phyloP scores from a whole-genome alignment of 257 asterid species.

The Thymus quinquecostatus region DNA sequence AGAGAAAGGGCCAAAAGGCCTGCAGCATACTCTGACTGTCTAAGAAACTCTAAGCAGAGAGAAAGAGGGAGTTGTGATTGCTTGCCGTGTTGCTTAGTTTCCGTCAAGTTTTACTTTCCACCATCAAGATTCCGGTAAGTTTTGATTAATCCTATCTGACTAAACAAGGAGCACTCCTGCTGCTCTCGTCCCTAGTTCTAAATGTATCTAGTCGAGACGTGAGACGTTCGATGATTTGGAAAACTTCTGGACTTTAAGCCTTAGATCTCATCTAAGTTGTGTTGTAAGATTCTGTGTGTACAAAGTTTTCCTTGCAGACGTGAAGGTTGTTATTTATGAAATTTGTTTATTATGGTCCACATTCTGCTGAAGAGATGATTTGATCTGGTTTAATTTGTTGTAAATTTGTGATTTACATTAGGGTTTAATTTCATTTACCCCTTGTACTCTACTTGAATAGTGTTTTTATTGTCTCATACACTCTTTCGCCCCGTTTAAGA shows the following conservation, averaged over 20 bases:
- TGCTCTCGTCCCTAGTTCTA: slow-evolving; percentile 35
- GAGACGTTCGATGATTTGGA: slow-evolving; percentile 14
- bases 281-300: slow-evolving; percentile 32
- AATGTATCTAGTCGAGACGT: slow-evolving; percentile 35
- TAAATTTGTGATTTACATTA: background rate
- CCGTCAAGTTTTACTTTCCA: slow-evolving; percentile 16
- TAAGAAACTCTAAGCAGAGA: slow-evolving; percentile 19
- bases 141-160: slow-evolving; percentile 39
- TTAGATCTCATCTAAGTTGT: slow-evolving; percentile 28
- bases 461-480: too few species aligned
- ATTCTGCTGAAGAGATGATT: slow-evolving; percentile 10
- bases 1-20: slow-evolving; percentile 57
- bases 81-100: slow-evolving; percentile 21
- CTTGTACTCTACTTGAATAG: too few species aligned
- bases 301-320: slow-evolving; percentile 25
- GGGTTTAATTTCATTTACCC: background rate
- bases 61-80: background rate
- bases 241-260: slow-evolving; percentile 12
- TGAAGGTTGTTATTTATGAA: slow-evolving; percentile 11
- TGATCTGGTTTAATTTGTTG: background rate
- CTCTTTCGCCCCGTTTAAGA: too few species aligned
- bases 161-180: slow-evolving; percentile 23
- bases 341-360: slow-evolving; percentile 11
- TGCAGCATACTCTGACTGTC: slow-evolving; percentile 67
- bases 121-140: slow-evolving; percentile 30